Percentiles rank a stretch among this genome's conserved stretches.
Conservation (phyloP, 2,329 filamentous ascomycete species). For the Colletotrichum eleusines region DNA sequence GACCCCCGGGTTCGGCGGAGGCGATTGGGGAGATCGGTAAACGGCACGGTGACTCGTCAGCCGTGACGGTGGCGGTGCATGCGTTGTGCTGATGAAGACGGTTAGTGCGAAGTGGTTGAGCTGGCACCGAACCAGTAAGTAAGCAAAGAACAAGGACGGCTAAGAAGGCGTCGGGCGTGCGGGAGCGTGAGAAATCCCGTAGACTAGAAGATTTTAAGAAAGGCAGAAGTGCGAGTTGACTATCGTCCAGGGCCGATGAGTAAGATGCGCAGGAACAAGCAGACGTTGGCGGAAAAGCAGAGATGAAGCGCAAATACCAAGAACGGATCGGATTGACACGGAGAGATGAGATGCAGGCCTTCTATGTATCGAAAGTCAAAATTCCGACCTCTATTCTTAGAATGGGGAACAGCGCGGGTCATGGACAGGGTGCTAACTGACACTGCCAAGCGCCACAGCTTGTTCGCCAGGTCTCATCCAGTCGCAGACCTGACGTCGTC, state of each 20-base stretch:
- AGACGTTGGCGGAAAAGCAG: neutral
- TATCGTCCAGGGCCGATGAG: constrained; percentile 11
- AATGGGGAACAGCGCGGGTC: constrained; percentile 36
- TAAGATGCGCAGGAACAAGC: constrained; percentile 13
- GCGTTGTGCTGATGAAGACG: constrained; percentile 27
- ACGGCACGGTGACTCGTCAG: constrained; percentile 37
- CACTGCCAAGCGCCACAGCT: constrained; percentile 41
- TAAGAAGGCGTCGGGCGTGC: neutral
- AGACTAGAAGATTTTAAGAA: constrained; percentile 6
- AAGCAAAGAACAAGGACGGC: neutral
- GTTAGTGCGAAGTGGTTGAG: constrained; percentile 18
- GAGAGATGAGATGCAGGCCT: constrained; percentile 31
- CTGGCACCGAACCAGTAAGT: constrained; percentile 18
- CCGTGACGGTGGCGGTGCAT: constrained; percentile 39
- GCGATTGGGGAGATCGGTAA: constrained; percentile 12
- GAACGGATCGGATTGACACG: neutral
- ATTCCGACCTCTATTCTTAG: constrained; percentile 26
- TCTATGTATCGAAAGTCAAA: constrained; percentile 38
- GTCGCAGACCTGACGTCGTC: constrained; percentile 38
- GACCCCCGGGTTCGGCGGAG: constrained; percentile 7
- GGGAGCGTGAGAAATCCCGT: constrained; percentile 10
- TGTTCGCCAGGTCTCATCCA: constrained; percentile 37
- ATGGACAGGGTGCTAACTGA: constrained; percentile 36
- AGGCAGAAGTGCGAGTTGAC: neutral
- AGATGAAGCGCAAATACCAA: constrained; percentile 14